Evolutionary conservation across 164 flowering plant genomes (phyloP).

Genomic region (Echeveria elegans): DNA sequence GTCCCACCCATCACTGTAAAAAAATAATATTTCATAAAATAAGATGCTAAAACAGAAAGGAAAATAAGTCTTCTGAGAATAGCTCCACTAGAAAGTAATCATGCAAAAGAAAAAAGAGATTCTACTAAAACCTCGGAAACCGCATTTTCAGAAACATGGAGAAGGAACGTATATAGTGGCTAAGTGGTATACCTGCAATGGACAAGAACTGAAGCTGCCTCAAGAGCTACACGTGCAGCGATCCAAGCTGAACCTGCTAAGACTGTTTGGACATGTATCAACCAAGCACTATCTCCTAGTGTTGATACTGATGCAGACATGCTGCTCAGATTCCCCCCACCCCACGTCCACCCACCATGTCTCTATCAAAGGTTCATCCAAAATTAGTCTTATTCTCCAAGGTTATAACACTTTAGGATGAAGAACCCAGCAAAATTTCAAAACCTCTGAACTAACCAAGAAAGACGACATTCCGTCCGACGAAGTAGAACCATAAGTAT

Average conservation of each 20-base stretch:
- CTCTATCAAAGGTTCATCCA: constrained; percentile 43
- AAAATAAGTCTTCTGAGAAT: no score
- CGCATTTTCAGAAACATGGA: neutral
- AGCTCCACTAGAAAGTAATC: no score
- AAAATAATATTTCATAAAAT: neutral
- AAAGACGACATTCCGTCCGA: constrained; percentile 97
- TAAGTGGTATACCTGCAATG: constrained; percentile 73
- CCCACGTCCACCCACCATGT: constrained; percentile 98
- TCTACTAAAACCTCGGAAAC: no score
- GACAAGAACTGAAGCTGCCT: constrained; percentile 92
- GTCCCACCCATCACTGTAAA: constrained; percentile 97
- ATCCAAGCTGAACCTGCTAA: constrained; percentile 99
- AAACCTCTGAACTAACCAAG: constrained; percentile 43
- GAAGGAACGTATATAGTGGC: no score
- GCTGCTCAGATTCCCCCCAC: constrained; percentile 96
- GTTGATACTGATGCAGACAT: constrained; percentile 99
- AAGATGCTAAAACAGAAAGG: no score
- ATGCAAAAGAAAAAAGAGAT: no score
- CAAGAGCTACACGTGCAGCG: constrained; percentile 93
- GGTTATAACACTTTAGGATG: neutral
- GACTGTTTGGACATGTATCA: constrained; percentile 84
- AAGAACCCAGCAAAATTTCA: neutral
- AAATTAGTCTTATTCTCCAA: constrained; percentile 4
- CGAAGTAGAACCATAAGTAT: constrained; percentile 84
- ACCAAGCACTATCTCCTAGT: constrained; percentile 98